A percentile compares a stretch with the other conserved stretches of the same genome.
Conservation (phyloP, 2,329 filamentous ascomycete genomes). For the Alternaria consortialis region DNA sequence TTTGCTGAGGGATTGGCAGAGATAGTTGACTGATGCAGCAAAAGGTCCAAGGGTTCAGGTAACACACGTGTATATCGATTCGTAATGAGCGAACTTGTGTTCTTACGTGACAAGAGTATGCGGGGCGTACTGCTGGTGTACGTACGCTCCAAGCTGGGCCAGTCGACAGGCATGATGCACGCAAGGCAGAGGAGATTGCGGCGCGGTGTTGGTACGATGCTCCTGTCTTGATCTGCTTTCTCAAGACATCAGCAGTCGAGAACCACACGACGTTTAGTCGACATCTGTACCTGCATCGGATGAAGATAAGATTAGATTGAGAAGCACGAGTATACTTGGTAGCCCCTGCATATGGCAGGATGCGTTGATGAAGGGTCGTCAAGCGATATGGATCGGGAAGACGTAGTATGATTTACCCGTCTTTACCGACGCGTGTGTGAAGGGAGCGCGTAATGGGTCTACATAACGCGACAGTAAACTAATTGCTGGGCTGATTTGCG, state of each 20-base stretch:
- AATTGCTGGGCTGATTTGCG: constrained; percentile 11
- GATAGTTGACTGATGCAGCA: constrained; percentile 16
- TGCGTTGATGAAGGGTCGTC: constrained; percentile 1
- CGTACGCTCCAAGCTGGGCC: constrained; percentile 5
- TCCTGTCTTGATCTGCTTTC: constrained; percentile 12
- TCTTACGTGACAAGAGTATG: constrained; percentile 11
- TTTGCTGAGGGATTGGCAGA: constrained; percentile 6
- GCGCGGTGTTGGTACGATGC: constrained; percentile 7
- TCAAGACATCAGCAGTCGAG: not conserved
- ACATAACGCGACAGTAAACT: constrained; percentile 13
- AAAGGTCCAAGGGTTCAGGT: constrained; percentile 15
- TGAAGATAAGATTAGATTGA: constrained; percentile 17
- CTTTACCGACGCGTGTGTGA: constrained; percentile 14
- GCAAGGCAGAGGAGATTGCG: constrained; percentile 7
- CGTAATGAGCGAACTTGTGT: constrained; percentile 21
- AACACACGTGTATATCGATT: constrained; percentile 18
- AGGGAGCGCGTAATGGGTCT: constrained; percentile 5
- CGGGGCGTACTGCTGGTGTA: constrained; percentile 3
- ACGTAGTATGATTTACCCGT: constrained; percentile 17
- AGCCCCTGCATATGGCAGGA: constrained; percentile 22
- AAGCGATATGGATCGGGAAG: constrained; percentile 12
- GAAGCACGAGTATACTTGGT: constrained; percentile 8
- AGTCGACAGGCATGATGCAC: constrained; percentile 5
- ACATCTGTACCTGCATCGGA: constrained; percentile 26
- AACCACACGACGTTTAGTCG: not conserved